phyloP scores from a whole-genome alignment of 2,329 filamentous ascomycete species.

The Sporothrix mexicana region DNA sequence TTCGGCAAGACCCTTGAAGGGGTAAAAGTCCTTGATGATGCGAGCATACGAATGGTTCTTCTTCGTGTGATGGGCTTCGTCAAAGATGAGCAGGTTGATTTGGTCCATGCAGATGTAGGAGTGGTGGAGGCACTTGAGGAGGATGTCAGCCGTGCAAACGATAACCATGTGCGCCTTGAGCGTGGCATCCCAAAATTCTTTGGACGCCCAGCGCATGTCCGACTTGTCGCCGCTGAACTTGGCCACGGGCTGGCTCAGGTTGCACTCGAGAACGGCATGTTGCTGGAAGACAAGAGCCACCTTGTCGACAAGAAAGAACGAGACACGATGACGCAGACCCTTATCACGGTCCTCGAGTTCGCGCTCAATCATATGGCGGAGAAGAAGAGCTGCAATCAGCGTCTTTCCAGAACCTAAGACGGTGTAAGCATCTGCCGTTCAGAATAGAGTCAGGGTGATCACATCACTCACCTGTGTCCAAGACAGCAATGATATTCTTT shows the following conservation, averaged over 20 bases:
- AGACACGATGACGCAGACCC: conserved; percentile 66
- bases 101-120: conserved; percentile 80
- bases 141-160: conserved; percentile 89
- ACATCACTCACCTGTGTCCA: conserved; percentile 74
- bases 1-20: conserved; percentile 52
- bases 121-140: conserved; percentile 77
- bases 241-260: conserved; percentile 76
- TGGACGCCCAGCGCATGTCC: conserved; percentile 47
- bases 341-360: conserved; percentile 73
- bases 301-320: conserved; percentile 91
- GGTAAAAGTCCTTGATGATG: conserved; percentile 88
- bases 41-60: conserved; percentile 89
- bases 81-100: conserved; percentile 91
- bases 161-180: conserved; percentile 75
- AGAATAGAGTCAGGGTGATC: background rate
- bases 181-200: conserved; percentile 58
- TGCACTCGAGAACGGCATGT: conserved; percentile 77
- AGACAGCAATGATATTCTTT: conserved; percentile 87
- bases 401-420: conserved; percentile 86
- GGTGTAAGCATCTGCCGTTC: background rate
- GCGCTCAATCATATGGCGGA: conserved; percentile 75
- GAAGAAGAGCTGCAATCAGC: conserved; percentile 86
- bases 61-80: conserved; percentile 96
- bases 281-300: conserved; percentile 92
- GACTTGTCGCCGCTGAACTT: conserved; percentile 76